Conservation (phyloP, 2,329 filamentous ascomycete genomes). For the Fusarium kyushuense region DNA sequence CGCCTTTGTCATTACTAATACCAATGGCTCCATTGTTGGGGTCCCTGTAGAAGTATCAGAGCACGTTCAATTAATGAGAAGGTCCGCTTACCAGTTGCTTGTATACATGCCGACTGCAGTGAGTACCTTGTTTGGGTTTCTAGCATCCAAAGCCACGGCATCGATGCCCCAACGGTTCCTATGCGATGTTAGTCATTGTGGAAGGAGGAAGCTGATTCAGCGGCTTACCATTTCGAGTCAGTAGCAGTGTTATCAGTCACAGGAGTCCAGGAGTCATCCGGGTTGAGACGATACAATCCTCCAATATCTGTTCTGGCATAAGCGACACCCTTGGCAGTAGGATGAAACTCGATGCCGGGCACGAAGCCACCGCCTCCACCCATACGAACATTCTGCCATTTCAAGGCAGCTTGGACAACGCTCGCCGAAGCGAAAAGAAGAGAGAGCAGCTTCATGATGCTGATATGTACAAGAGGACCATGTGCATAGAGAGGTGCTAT, state of each 20-base stretch:
- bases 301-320: constrained; percentile 39
- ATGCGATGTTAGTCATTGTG: neutral
- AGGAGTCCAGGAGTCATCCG: constrained; percentile 38
- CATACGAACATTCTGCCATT: constrained; percentile 38
- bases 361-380: constrained; percentile 36
- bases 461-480: neutral
- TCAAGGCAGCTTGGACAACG: constrained; percentile 18
- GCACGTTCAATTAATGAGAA: fast-evolving
- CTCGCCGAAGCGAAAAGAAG: constrained; percentile 23
- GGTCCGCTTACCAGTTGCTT: constrained; percentile 57
- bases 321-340: constrained; percentile 32
- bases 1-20: constrained; percentile 65
- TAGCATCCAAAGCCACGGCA: constrained; percentile 66
- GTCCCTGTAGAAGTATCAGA: constrained; percentile 56
- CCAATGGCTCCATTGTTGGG: constrained; percentile 67
- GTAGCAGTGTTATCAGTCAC: constrained; percentile 30
- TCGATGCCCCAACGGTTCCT: constrained; percentile 70
- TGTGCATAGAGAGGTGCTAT: neutral
- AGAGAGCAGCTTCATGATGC: constrained; percentile 24
- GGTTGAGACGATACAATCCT: constrained; percentile 37
- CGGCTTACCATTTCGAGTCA: constrained; percentile 19
- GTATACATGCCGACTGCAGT: constrained; percentile 69
- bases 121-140: constrained; percentile 64
- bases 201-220: fast-evolving
- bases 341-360: constrained; percentile 39